Evolutionary conservation across 2,329 filamentous ascomycete genomes (phyloP).

Genomic region (Myriosclerotinia duriaeana): DNA sequence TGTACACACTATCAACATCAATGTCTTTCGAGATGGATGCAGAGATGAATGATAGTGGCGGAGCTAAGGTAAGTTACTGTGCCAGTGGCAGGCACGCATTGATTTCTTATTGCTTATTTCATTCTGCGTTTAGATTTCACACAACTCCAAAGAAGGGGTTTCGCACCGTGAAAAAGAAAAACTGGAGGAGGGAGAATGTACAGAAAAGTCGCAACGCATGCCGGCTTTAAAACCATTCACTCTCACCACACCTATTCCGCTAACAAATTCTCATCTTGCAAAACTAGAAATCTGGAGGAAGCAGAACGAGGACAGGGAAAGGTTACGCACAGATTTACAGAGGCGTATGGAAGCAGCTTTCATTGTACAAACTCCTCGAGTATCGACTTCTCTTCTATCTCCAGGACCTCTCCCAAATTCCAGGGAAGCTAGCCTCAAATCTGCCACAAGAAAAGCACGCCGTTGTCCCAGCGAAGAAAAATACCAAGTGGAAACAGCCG

Average conservation of each 20-base stretch:
- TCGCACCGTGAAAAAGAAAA: not conserved
- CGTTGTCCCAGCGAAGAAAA: not conserved
- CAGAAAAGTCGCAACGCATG: not conserved
- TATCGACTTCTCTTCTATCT: too few species aligned
- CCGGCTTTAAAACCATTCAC: not conserved
- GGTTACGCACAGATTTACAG: not conserved
- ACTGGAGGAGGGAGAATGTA: not conserved
- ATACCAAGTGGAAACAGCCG: not conserved
- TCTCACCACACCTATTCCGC: not conserved
- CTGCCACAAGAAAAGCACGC: not conserved
- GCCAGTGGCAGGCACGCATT: not conserved
- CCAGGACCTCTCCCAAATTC: not conserved
- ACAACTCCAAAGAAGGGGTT: not conserved
- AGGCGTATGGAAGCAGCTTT: not conserved
- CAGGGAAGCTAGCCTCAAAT: not conserved
- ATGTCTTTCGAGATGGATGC: not conserved
- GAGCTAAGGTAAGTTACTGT: not conserved
- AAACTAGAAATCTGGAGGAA: not conserved
- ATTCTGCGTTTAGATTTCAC: not conserved
- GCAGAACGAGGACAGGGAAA: not conserved
- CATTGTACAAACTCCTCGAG: not conserved
- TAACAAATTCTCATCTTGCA: not conserved
- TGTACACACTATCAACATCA: not conserved
- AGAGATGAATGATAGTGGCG: not conserved
- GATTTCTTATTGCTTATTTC: not conserved